Evolutionary conservation across 2,329 filamentous ascomycete species (phyloP), one percentile per base, ranked within the genome.

Genomic region (Fusarium paranaense): DNA sequence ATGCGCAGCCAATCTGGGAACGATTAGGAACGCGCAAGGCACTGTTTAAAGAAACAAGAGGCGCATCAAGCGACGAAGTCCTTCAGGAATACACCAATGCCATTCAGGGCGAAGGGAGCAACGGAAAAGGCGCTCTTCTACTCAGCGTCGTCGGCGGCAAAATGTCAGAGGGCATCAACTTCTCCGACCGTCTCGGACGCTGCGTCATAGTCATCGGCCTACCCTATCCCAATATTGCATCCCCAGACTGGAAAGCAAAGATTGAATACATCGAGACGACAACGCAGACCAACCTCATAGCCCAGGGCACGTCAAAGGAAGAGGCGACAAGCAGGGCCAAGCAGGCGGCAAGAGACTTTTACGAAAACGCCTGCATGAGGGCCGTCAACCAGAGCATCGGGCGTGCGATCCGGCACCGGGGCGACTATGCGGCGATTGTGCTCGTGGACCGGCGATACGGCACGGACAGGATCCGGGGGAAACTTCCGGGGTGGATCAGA

Each of bases 301-400:
- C 62, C 6, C 70, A 76, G 32, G 73, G 72, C 3, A 42, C 76
- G 7, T 10, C 66, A n/a, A 72, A 78, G n/a, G 78, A 76, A 11
- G 74, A 79, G 40, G 82, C 81, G 3, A 63, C 67, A 5, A 63
- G 71, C 2, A 71, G 62, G 42, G 86, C 85, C 0, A 91, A 90
- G 76, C 86, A 89, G 74, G 85, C 91, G 6, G 91, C 93, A 2
- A 86, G 92, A 62, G 94, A 96, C 70, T 97, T 94, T 79, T 97
- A 97, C 80, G 95, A 98, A 81, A 98, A 98, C 80, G 91, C 94
- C 0, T 98, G 95, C 81, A 98, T 99, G 95, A 89, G 97, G 42
- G 95, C 95, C 6, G 97, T 99, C 6, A 99, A 99, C 81, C 97
- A 99, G 85, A 97, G 94, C 80, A 95, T 99, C 76, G 97, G 97